These are phyloP conservation scores for Allantophomopsis lycopodina DNA, from an alignment of 2,329 filamentous ascomycete species.

Conservation along the genomic window DNA sequence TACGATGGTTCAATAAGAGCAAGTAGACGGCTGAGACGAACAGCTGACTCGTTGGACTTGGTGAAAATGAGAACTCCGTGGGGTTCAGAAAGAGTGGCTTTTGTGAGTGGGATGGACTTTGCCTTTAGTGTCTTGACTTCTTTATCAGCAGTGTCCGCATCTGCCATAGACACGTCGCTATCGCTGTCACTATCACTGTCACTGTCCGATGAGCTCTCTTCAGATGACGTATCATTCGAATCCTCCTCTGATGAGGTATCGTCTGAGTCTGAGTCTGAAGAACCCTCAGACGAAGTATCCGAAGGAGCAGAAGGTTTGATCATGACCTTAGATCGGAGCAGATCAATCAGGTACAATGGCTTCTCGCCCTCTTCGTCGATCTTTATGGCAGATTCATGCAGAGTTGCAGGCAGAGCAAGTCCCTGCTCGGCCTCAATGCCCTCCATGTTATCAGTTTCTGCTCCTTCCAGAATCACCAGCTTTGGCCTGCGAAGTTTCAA, in stretches of 20 bases:
- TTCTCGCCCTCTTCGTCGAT: constrained; percentile 58
- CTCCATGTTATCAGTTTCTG: constrained; percentile 15
- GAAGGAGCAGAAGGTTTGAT: constrained; percentile 15
- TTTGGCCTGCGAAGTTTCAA: constrained; percentile 62
- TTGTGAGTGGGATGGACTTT: constrained; percentile 11
- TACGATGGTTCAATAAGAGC: constrained; percentile 48
- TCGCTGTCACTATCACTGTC: too few relatives aligned
- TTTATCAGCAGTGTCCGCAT: too few relatives aligned
- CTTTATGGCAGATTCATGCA: constrained; percentile 54
- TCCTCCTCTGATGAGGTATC: constrained; percentile 3
- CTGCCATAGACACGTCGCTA: too few relatives aligned
- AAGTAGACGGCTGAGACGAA: constrained; percentile 75
- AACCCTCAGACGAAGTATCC: constrained; percentile 20
- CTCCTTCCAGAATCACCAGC: constrained; percentile 59
- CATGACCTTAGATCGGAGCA: constrained; percentile 48
- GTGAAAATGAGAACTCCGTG: constrained; percentile 64
- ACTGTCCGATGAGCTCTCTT: constrained; percentile 1
- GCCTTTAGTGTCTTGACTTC: constrained; percentile 1
- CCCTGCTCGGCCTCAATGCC: constrained; percentile 25
- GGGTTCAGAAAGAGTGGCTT: constrained; percentile 17
- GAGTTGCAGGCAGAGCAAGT: constrained; percentile 45
- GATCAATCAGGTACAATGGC: constrained; percentile 71
- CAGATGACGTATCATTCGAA: constrained; percentile 4
- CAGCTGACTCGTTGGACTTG: constrained; percentile 75
- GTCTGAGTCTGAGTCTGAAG: constrained; percentile 17